Percentiles rank a stretch among this genome's conserved stretches.
Evolutionary conservation across 164 flowering plant species (phyloP).

Genomic region (Santalum album): DNA sequence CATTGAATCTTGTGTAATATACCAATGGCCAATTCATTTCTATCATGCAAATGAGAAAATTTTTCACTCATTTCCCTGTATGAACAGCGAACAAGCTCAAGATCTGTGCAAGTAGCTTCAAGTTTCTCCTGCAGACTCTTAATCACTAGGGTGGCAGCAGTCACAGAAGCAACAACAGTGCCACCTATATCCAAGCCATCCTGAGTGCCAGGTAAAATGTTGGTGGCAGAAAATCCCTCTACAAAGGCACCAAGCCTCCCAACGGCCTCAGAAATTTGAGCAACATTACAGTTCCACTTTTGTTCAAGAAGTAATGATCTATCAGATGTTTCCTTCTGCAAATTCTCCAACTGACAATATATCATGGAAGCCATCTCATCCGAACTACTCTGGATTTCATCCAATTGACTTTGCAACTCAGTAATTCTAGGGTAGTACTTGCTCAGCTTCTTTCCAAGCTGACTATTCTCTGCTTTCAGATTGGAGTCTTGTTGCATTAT

Average conservation of each 20-base stretch:
- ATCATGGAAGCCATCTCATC: constrained; percentile 28
- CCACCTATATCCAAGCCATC: constrained; percentile 18
- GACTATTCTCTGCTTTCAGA: constrained; percentile 29
- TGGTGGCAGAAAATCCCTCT: constrained; percentile 9
- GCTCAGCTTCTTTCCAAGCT: constrained; percentile 31
- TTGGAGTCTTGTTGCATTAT: constrained; percentile 18
- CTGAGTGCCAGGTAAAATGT: constrained; percentile 9
- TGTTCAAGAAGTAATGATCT: constrained; percentile 30
- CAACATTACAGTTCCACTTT: constrained; percentile 35
- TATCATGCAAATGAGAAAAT: constrained; percentile 26
- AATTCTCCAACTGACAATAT: constrained; percentile 27
- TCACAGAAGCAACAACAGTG: constrained; percentile 33
- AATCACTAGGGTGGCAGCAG: constrained; percentile 43
- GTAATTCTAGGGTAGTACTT: constrained; percentile 29
- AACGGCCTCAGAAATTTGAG: constrained; percentile 30
- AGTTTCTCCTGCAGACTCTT: constrained; percentile 40
- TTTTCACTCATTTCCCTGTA: constrained; percentile 33
- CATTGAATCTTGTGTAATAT: constrained; percentile 33
- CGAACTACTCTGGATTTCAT: constrained; percentile 30
- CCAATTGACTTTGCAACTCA: constrained; percentile 35
- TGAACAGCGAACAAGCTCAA: constrained; percentile 22
- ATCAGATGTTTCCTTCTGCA: constrained; percentile 41
- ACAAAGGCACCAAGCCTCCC: constrained; percentile 38
- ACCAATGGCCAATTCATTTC: constrained; percentile 33
- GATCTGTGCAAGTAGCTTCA: constrained; percentile 34